These are phyloP conservation scores for Pleurotus platypus DNA, from an alignment of 768 basidiomycete species.

Conservation along the genomic window DNA sequence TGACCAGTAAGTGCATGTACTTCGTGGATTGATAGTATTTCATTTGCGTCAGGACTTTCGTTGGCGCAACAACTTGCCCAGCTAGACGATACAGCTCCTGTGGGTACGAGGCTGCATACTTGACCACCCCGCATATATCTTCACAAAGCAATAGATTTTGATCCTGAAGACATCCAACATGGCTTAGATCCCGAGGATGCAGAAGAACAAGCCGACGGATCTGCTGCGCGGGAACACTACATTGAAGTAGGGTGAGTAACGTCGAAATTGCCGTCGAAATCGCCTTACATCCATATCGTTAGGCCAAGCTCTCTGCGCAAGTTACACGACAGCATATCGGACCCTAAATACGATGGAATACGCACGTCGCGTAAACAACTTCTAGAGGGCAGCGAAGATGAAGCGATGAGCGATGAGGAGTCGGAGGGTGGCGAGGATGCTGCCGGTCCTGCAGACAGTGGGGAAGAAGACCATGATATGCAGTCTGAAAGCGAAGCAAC, in stretches of 20 bases:
- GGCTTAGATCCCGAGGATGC: slow-evolving; percentile 41
- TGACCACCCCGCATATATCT: slow-evolving; percentile 7
- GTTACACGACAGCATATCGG: slow-evolving; percentile 58
- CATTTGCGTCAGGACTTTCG: slow-evolving; percentile 37
- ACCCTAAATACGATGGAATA: slow-evolving; percentile 77
- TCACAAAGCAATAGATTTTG: slow-evolving; percentile 46
- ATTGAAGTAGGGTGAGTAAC: slow-evolving; percentile 75
- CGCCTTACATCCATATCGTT: slow-evolving; percentile 1
- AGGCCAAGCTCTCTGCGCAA: slow-evolving; percentile 73
- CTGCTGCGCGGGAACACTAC: slow-evolving; percentile 68
- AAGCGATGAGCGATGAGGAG: slow-evolving; percentile 20
- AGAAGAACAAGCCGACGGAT: slow-evolving; percentile 25
- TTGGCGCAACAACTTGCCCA: slow-evolving; percentile 80
- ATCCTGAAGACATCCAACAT: slow-evolving; percentile 68
- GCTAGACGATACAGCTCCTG: slow-evolving; percentile 67
- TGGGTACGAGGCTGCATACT: slow-evolving; percentile 40
- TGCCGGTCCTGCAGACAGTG: slow-evolving; percentile 17
- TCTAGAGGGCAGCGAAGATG: slow-evolving; percentile 38
- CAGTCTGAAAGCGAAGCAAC: slow-evolving; percentile 5
- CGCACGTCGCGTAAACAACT: slow-evolving; percentile 60
- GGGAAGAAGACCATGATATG: slow-evolving; percentile 4
- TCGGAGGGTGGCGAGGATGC: slow-evolving; percentile 18
- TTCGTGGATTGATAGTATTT: neutral
- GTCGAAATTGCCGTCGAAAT: neutral
- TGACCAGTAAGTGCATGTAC: neutral